Evolutionary conservation across 441 rosid genomes (phyloP), one percentile per base, ranked within the genome.

Genomic region (Manihot esculenta): DNA sequence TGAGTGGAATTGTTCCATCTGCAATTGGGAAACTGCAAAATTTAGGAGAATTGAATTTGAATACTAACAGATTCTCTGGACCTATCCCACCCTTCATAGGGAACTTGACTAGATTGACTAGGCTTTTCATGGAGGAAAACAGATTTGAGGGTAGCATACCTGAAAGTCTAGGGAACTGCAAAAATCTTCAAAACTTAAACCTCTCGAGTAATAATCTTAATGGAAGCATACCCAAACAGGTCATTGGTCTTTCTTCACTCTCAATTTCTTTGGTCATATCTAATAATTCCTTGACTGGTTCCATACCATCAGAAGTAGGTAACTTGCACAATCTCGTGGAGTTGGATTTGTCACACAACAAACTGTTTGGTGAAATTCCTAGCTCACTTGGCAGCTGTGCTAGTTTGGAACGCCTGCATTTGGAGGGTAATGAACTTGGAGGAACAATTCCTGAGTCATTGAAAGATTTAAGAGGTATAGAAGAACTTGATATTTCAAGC

Each of bases 71-170:
- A 23, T 77, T 85, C 27, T 76, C 89, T 0, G 89, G 84, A 56
- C 49, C 45, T 30, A 85, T 87, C 23, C 85, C 89, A 2, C 33
- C 68, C 5, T 72, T 83, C 2, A 9, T 87, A 2, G 88, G 87
- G 3, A 84, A 83, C 78, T 70, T 83, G n/a, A 77, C 85, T 23
- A 59, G 59, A 20, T 51, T 87, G 68, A 68, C 60, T 5, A 71
- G 73, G 61, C 85, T 84, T n/a, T 70, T 62, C 30, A 24, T 87
- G 77, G 66, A 80, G 12, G 75, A 26, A 0, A 87, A 87, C 51
- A 70, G 49, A 26, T 38, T 87, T 42, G 66, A 75, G 21, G 87
- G 87, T n/a, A 76, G 74, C 69, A 82, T 85, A 57, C 88, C 88
- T 73, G 47, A 79, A 3, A 83, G 78, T 63, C 72, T 85, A 0